Percentiles rank a stretch among this genome's conserved stretches.
Evolutionary conservation across 2,329 filamentous ascomycete genomes (phyloP).

Genomic region (Sclerotinia subarctica): DNA sequence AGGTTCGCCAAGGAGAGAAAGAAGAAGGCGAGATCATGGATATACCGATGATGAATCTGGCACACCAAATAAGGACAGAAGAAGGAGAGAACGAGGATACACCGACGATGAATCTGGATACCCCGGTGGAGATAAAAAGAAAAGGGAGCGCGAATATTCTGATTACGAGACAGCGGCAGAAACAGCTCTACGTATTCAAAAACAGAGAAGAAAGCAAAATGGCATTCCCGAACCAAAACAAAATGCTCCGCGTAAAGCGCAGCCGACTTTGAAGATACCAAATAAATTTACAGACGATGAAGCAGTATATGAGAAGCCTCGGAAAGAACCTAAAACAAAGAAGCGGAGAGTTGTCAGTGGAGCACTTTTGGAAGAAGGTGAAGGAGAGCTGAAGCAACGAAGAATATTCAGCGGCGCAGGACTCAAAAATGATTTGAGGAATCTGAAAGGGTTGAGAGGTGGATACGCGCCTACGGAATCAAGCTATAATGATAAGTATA

Average conservation of each 20-base stretch:
- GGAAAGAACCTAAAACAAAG: conserved; percentile 34
- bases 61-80: conserved; percentile 4
- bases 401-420: conserved; percentile 39
- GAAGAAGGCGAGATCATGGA: conserved; percentile 1
- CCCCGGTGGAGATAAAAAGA: not conserved
- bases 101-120: conserved; percentile 17
- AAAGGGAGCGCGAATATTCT: not conserved
- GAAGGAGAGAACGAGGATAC: not conserved
- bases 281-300: conserved; percentile 28
- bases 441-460: conserved; percentile 44
- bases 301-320: conserved; percentile 25
- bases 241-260: conserved; percentile 15
- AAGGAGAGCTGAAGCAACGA: conserved; percentile 48
- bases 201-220: conserved; percentile 7
- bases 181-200: conserved; percentile 5
- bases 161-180: conserved; percentile 11
- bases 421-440: conserved; percentile 43
- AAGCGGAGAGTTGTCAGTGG: conserved; percentile 66
- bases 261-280: conserved; percentile 1
- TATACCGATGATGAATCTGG: conserved; percentile 16
- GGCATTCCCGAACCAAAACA: not conserved
- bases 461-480: conserved; percentile 17
- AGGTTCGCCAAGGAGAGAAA: conserved; percentile 14
- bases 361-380: conserved; percentile 65
- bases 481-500: conserved; percentile 5